Conservation (phyloP, 176 grass and related monocot species). For the Oryza meyeriana region DNA sequence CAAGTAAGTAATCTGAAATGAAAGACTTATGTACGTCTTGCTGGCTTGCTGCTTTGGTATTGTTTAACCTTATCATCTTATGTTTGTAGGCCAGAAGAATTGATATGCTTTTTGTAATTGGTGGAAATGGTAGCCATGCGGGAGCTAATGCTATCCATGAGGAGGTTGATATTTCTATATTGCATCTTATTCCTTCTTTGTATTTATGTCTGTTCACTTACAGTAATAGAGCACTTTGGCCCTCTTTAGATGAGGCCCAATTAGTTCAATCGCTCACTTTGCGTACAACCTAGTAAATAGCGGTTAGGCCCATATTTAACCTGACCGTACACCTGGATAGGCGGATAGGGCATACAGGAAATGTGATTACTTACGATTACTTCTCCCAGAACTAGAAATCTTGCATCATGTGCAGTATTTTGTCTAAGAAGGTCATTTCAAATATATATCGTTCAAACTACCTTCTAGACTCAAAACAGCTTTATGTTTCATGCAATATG, state of each 20-base stretch:
- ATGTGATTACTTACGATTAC: not conserved
- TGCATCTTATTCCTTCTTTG: not conserved
- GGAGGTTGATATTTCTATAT: constrained; percentile 47
- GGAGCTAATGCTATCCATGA: constrained; percentile 94
- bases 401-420: not conserved
- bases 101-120: constrained; percentile 96
- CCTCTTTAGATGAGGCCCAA: constrained; percentile 13
- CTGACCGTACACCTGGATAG: not conserved
- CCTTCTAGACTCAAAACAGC: not conserved
- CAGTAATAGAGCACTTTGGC: not conserved
- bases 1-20: constrained; percentile 51
- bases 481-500: not conserved
- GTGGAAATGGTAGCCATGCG: constrained; percentile 95
- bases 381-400: not conserved
- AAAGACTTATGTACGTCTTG: constrained; percentile 6
- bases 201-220: not conserved
- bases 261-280: not conserved
- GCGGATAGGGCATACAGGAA: not conserved
- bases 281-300: not conserved
- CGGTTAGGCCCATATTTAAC: not conserved
- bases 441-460: not conserved
- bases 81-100: constrained; percentile 77
- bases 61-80: not conserved
- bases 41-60: not conserved
- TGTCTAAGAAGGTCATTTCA: not conserved